Percentiles rank a stretch among this genome's conserved stretches.
Conservation (phyloP, 2,329 filamentous ascomycete species). For the Penicillium sp. region DNA sequence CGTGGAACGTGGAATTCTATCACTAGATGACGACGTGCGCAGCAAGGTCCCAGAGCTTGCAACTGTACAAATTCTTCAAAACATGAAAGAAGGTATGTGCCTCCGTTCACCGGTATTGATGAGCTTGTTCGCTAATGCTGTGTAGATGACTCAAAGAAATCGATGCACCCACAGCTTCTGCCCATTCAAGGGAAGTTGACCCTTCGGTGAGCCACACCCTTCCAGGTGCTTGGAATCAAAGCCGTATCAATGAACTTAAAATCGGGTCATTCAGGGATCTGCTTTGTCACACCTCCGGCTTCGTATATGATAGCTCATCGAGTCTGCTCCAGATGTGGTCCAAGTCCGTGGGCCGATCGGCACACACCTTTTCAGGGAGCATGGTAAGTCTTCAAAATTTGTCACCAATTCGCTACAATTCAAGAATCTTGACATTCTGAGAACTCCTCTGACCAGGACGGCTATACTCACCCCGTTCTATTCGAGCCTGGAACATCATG, state of each 20-base stretch:
- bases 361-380: constrained; percentile 12
- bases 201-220: background rate
- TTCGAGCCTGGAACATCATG: constrained; percentile 56
- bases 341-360: constrained; percentile 6
- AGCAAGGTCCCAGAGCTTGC: constrained; percentile 8
- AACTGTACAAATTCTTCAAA: constrained; percentile 1
- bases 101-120: background rate
- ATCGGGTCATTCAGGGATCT: background rate
- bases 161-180: background rate
- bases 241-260: background rate
- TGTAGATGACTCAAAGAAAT: background rate
- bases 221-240: background rate
- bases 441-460: constrained; percentile 1
- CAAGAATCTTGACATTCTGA: background rate
- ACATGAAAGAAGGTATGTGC: background rate
- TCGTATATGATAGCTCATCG: constrained; percentile 13
- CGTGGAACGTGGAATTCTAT: constrained; percentile 43
- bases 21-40: constrained; percentile 38
- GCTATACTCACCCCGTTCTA: constrained; percentile 39
- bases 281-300: constrained; percentile 9
- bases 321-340: constrained; percentile 9
- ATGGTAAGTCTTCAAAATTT: background rate
- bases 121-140: background rate
- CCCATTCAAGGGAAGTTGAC: background rate
- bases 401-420: background rate